Percentiles rank a stretch among this genome's conserved stretches.
These are phyloP conservation scores for Amanita pseudoporphyria DNA, from an alignment of 768 basidiomycete genomes.

Conservation along the genomic window DNA sequence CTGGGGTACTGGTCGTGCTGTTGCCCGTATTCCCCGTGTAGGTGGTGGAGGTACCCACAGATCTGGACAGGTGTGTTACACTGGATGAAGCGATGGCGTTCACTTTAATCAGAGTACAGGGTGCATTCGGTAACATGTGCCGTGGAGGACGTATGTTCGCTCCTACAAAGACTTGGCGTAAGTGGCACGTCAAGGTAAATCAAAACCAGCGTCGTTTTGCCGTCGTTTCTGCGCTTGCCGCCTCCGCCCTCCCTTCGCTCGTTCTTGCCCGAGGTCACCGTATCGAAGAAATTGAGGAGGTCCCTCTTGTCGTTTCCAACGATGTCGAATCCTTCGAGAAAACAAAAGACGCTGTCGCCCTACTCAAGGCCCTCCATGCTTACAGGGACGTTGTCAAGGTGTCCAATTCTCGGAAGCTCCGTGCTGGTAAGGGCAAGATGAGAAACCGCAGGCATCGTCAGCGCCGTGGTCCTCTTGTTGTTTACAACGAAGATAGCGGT, in stretches of 20 bases:
- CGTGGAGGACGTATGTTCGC: constrained; percentile 99
- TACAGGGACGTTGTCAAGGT: constrained; percentile 94
- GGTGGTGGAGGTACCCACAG: constrained; percentile 98
- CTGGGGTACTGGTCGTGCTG: constrained; percentile 99
- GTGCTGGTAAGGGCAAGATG: constrained; percentile 96
- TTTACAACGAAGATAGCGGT: constrained; percentile 96
- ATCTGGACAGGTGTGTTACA: constrained; percentile 76
- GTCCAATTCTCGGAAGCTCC: constrained; percentile 92
- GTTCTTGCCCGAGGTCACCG: constrained; percentile 99
- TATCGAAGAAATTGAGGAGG: constrained; percentile 94
- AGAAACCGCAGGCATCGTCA: constrained; percentile 96
- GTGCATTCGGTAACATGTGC: constrained; percentile 99
- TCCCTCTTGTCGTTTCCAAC: constrained; percentile 83
- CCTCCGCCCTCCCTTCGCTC: constrained; percentile 94
- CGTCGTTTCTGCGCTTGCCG: constrained; percentile 94
- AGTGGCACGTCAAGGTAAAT: constrained; percentile 99
- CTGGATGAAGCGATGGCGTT: not conserved
- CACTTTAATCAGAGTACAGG: constrained; percentile 33
- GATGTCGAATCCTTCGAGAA: constrained; percentile 82
- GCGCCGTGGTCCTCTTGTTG: constrained; percentile 93
- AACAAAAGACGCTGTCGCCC: constrained; percentile 94
- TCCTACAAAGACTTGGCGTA: constrained; percentile 98
- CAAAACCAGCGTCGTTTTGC: constrained; percentile 99
- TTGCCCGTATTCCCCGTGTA: constrained; percentile 99
- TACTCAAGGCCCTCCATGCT: constrained; percentile 84